phyloP scores from a whole-genome alignment of 768 basidiomycete genomes.

The Tricholoma matsutake region DNA sequence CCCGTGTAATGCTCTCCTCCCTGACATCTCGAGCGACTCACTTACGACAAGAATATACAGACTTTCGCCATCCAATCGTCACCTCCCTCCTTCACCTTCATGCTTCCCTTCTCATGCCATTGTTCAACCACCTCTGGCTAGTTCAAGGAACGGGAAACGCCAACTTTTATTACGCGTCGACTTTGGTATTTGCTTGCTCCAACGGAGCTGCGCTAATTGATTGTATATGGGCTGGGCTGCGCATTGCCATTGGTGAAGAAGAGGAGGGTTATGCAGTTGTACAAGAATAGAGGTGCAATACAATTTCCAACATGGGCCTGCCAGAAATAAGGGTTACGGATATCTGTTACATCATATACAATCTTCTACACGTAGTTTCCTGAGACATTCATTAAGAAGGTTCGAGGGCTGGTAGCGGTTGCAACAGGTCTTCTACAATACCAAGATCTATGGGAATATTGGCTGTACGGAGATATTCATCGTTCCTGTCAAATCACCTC shows the following conservation, averaged over 20 bases:
- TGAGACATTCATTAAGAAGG: conserved; percentile 4
- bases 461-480: conserved; percentile 47
- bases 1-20: conserved; percentile 54
- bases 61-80: conserved; percentile 82
- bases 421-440: conserved; percentile 42
- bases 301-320: neutral
- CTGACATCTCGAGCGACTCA: neutral
- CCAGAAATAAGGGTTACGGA: neutral
- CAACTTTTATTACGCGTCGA: conserved; percentile 97
- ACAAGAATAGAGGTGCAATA: conserved; percentile 46
- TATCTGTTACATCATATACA: neutral
- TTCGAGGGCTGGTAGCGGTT: conserved; percentile 18
- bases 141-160: conserved; percentile 91
- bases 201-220: conserved; percentile 85
- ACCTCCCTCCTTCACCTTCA: conserved; percentile 81
- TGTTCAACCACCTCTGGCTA: conserved; percentile 93
- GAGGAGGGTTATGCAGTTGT: conserved; percentile 51
- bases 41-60: conserved; percentile 35
- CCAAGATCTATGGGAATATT: conserved; percentile 40
- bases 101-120: conserved; percentile 79
- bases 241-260: conserved; percentile 62
- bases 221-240: conserved; percentile 77
- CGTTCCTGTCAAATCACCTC: conserved; percentile 38
- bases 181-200: conserved; percentile 87
- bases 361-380: no score